Percentiles rank a stretch among this genome's conserved stretches.
Conservation (phyloP, 768 basidiomycete species). For the Gelatoporia subvermispora region DNA sequence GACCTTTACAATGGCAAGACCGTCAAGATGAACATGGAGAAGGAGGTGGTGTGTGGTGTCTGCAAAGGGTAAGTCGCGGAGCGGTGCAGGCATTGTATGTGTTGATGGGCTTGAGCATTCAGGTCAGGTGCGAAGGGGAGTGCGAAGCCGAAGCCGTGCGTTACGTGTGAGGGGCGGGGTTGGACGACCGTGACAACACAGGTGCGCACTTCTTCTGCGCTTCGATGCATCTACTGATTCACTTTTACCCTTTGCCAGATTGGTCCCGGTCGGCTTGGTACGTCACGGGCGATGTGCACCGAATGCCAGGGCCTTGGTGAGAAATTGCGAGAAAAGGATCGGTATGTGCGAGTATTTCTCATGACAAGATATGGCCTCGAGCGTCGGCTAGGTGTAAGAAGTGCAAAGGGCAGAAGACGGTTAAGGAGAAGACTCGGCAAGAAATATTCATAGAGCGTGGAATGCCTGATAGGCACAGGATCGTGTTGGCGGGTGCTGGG, state of each 20-base stretch:
- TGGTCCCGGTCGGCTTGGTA: constrained; percentile 42
- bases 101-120: constrained; percentile 6
- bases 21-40: constrained; percentile 86
- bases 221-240: background rate
- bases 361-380: constrained; percentile 6
- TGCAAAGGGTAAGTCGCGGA: constrained; percentile 68
- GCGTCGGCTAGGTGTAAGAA: constrained; percentile 74
- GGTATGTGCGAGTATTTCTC: constrained; percentile 36
- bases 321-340: constrained; percentile 78
- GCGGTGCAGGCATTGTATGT: constrained; percentile 8
- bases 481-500: constrained; percentile 87
- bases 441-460: constrained; percentile 86
- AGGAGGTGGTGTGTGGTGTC: constrained; percentile 67
- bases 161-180: constrained; percentile 80
- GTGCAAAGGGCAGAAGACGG: constrained; percentile 82
- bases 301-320: constrained; percentile 68
- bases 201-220: constrained; percentile 27
- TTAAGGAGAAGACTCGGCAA: constrained; percentile 84
- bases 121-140: constrained; percentile 80
- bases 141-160: constrained; percentile 82
- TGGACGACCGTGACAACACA: constrained; percentile 59
- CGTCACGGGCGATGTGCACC: constrained; percentile 53
- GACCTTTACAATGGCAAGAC: constrained; percentile 90
- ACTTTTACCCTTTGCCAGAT: constrained; percentile 34
- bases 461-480: constrained; percentile 77